Base-by-base conservation (phyloP, 352 stramenopile species). In the Pythium pyrilobum region DNA sequence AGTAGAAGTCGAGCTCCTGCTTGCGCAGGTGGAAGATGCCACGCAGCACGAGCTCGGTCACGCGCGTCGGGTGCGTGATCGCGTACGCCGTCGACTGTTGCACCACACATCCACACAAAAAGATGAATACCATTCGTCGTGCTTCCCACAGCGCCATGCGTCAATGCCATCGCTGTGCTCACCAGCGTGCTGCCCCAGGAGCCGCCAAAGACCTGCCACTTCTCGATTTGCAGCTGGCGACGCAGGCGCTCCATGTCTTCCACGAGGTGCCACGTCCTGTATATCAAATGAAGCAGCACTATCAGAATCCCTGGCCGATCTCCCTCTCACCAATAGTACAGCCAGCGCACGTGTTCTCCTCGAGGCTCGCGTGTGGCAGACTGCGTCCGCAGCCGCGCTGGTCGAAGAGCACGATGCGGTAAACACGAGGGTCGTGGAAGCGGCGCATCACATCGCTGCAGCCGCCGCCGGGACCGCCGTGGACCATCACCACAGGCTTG, bases 131-230 rank as follows among this genome's bases (percentile, higher is more conserved):
- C n/a, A n/a, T n/a, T n/a, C n/a, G n/a, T n/a, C n/a, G n/a, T n/a
- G n/a, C n/a, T n/a, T n/a, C n/a, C n/a, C n/a, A n/a, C n/a, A n/a
- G n/a, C n/a, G n/a, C n/a, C n/a, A n/a, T n/a, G n/a, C n/a, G n/a
- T n/a, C n/a, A n/a, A n/a, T n/a, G n/a, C 31, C 31, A 13, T 41
- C 18, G 28, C 2, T 27, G 13, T n/a, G 25, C 53, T 10, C 69
- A 88, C 77, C 47, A 98, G 57, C 1, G 92, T 98, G 47, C 81
- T 96, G 21, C 95, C 95, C 95, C 95, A 98, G 1, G 85, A 97
- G 37, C 95, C 95, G 11, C 95, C 95, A 51, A 98, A 93, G 24
- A 98, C 87, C 53, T 95, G 85, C 90, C 90, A 98, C 40, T 85
- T 80, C 18, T 97, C 81, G 54, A 98, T 87, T 4, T 71, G 21